Evolutionary conservation across 2,329 filamentous ascomycete species (phyloP), one percentile per base, ranked within the genome.

Genomic region (Aspergillus pseudoglaucus): DNA sequence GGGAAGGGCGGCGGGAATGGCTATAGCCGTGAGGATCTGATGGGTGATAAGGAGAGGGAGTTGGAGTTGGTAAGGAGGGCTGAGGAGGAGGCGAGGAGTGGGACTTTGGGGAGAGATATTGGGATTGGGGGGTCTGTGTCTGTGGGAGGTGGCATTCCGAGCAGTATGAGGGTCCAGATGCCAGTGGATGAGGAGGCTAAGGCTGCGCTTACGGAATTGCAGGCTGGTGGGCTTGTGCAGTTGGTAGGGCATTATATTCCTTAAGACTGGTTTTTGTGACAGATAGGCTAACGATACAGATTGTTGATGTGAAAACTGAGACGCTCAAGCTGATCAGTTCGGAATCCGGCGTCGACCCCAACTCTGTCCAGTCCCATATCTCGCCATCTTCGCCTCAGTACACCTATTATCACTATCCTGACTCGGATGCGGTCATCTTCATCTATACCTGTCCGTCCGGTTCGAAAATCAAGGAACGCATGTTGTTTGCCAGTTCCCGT

Each of bases 401-500:
- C 60, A 74, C 75, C 4, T 83, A 84, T 58, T 85, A 83, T 64
- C 73, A 76, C 45, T 75, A 81, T 53, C 68, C 71, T 5, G 66
- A 70, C 30, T 70, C 70, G 10, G 65, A 69, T 6, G 60, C 66
- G 2, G 71, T 83, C 10, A 65, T 84, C 18, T 85, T 84, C 64
- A 77, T 84, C 49, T 84, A 83, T 59, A 83, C 81, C 17, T 85
- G 82, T 61, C 82, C 82, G 10, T 73, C 75, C 0, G 71, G 61
- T 10, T 79, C 78, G 12, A 81, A 79, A 62, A 80, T 84, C 61
- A 83, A 81, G 66, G 80, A 84, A 63, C 73, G 81, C 47, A 84
- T 85, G 82, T 58, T 84, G 50, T 83, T 84, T 63, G 80, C 81
- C 20, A 80, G 78, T 46, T 78, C 75, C 49, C 74, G 80, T 57